These are phyloP conservation scores for Metarhizium brunneum DNA, from an alignment of 2,329 filamentous ascomycete genomes.

Conservation along the genomic window DNA sequence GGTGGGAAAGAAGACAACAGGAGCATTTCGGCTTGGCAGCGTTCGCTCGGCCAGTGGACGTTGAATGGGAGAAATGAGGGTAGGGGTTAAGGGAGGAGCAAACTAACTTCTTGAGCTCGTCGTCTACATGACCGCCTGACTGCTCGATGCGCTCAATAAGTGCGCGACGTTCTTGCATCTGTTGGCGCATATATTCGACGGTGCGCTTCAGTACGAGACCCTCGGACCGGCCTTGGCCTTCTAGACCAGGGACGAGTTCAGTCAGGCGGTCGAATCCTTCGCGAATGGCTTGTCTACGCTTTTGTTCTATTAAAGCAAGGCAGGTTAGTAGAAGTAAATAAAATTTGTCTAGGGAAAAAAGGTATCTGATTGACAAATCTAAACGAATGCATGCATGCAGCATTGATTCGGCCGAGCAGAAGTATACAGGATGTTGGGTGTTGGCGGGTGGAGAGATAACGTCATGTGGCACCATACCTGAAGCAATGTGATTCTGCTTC, in stretches of 20 bases:
- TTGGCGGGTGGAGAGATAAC: not conserved
- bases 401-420: not conserved
- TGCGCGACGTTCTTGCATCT: slow-evolving; percentile 47
- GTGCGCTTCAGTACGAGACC: slow-evolving; percentile 70
- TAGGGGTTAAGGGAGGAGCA: not conserved
- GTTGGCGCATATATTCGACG: slow-evolving; percentile 53
- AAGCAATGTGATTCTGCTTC: slow-evolving; percentile 46
- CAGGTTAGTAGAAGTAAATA: not conserved
- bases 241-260: slow-evolving; percentile 68
- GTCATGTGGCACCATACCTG: slow-evolving; percentile 26
- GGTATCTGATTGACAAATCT: not conserved
- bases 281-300: slow-evolving; percentile 55
- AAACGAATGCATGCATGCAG: not conserved
- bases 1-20: not conserved
- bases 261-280: slow-evolving; percentile 77
- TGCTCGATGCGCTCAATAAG: slow-evolving; percentile 51
- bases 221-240: slow-evolving; percentile 78
- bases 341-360: not conserved
- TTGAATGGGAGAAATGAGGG: not conserved
- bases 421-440: not conserved
- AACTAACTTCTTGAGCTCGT: slow-evolving; percentile 33
- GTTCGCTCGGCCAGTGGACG: not conserved
- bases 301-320: slow-evolving; percentile 25
- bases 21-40: no score
- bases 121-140: slow-evolving; percentile 45